Conservation (phyloP, 371 early-diverging fungal species). For the Mycotypha africana region DNA sequence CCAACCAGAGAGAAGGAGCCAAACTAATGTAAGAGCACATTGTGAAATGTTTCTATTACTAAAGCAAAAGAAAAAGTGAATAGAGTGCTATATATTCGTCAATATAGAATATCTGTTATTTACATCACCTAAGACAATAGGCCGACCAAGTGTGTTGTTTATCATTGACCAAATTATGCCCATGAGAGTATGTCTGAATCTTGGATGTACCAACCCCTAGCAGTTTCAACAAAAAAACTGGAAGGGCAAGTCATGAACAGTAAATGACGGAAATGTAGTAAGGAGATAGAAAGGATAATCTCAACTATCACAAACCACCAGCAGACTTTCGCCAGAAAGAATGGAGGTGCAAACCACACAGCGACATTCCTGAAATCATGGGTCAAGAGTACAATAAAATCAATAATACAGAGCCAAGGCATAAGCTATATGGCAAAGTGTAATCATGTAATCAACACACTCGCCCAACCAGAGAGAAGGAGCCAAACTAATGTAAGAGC, state of each 20-base stretch:
- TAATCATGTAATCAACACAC: slow-evolving; percentile 1
- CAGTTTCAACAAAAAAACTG: background rate
- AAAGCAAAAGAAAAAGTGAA: slow-evolving; percentile 7
- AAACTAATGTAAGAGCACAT: slow-evolving; percentile 1
- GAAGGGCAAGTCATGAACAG: slow-evolving; percentile 3
- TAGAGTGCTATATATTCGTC: slow-evolving; percentile 3
- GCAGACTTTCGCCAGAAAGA: slow-evolving; percentile 4
- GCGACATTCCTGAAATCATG: background rate
- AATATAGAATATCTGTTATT: slow-evolving; percentile 5
- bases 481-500: slow-evolving; percentile 1
- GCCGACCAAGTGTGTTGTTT: slow-evolving; percentile 5
- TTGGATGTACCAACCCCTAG: slow-evolving; percentile 6
- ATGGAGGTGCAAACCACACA: slow-evolving; percentile 3
- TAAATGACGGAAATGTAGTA: slow-evolving; percentile 3
- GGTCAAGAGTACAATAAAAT: slow-evolving; percentile 4
- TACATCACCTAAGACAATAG: slow-evolving; percentile 8
- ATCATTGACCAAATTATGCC: slow-evolving; percentile 4
- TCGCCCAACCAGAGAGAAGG: slow-evolving; percentile 1
- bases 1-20: slow-evolving; percentile 1
- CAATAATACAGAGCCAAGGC: slow-evolving; percentile 2
- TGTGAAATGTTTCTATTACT: slow-evolving; percentile 3
- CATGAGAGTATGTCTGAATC: slow-evolving; percentile 3
- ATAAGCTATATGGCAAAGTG: slow-evolving; percentile 2
- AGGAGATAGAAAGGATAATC: slow-evolving; percentile 1
- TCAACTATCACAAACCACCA: slow-evolving; percentile 5